phyloP scores from a whole-genome alignment of 2,329 filamentous ascomycete genomes.

The Blastomyces percursus region DNA sequence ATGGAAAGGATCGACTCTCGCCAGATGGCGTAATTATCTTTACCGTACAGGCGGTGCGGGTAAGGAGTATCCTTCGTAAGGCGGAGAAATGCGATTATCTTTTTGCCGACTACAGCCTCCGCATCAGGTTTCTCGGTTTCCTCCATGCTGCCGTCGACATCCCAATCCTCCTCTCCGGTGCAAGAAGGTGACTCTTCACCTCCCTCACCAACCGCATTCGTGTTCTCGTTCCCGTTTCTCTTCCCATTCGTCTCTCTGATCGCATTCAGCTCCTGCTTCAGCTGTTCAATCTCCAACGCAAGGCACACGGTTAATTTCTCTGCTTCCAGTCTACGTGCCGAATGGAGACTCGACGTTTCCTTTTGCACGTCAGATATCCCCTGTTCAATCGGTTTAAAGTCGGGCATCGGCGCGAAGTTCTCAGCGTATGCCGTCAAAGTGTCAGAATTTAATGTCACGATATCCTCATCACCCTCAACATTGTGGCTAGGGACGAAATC shows the following conservation, averaged over 20 bases:
- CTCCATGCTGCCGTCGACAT: background rate
- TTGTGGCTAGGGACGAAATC: background rate
- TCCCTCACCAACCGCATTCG: background rate
- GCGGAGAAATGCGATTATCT: slow-evolving; percentile 3
- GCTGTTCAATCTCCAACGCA: background rate
- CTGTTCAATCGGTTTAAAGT: background rate
- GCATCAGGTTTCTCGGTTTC: background rate
- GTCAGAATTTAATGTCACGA: background rate
- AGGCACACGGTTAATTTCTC: background rate
- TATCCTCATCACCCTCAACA: background rate
- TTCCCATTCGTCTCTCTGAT: background rate
- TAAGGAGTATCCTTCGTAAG: background rate
- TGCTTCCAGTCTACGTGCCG: background rate
- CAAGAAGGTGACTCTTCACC: background rate
- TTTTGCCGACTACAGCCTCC: slow-evolving; percentile 3
- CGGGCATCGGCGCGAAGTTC: background rate
- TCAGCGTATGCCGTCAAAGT: too few relatives aligned
- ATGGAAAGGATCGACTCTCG: slow-evolving; percentile 3
- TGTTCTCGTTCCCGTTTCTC: background rate
- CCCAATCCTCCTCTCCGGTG: background rate
- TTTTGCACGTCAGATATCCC: background rate
- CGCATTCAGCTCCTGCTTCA: slow-evolving; percentile 1
- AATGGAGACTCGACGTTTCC: background rate
- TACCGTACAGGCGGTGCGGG: slow-evolving; percentile 2
- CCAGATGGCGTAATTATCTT: slow-evolving; percentile 1